These are phyloP conservation scores for Mycena filopes DNA, from an alignment of 768 basidiomycete species.

Conservation along the genomic window DNA sequence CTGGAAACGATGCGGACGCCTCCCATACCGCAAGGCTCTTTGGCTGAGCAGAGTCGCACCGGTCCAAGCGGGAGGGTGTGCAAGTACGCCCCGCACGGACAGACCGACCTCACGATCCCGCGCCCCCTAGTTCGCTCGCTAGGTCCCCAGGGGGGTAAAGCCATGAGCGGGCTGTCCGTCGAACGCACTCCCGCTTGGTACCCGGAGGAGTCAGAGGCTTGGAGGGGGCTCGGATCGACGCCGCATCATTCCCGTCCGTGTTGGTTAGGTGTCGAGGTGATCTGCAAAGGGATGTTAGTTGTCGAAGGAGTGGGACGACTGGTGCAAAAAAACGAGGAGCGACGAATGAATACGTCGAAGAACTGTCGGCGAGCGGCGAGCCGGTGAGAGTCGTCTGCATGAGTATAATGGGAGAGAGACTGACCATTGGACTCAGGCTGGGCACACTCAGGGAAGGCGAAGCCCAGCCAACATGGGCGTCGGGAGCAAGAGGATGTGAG, in stretches of 20 bases:
- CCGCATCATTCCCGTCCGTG: background rate
- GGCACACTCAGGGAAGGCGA: no score
- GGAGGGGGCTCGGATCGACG: conserved; percentile 2
- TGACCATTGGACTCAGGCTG: no score
- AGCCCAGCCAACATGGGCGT: no score
- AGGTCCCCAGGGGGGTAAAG: background rate
- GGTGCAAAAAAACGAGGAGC: no score
- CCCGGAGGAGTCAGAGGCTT: background rate
- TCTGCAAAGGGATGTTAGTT: no score
- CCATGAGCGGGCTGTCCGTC: background rate
- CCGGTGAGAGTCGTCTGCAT: no score
- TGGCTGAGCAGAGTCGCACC: conserved; percentile 1
- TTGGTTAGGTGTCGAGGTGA: no score
- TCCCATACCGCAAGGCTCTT: background rate
- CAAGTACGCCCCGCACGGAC: background rate
- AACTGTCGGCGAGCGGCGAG: no score
- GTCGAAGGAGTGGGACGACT: no score
- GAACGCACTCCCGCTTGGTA: background rate
- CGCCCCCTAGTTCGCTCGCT: background rate
- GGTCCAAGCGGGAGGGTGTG: background rate
- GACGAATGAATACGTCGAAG: no score
- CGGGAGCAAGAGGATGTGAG: no score
- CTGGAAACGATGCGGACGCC: background rate
- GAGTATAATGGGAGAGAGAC: no score
- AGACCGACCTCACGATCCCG: background rate